A percentile compares a stretch with the other conserved stretches of the same genome.
These are phyloP conservation scores for Metarhizium anisopliae DNA, from an alignment of 2,329 filamentous ascomycete genomes.

Conservation along the genomic window DNA sequence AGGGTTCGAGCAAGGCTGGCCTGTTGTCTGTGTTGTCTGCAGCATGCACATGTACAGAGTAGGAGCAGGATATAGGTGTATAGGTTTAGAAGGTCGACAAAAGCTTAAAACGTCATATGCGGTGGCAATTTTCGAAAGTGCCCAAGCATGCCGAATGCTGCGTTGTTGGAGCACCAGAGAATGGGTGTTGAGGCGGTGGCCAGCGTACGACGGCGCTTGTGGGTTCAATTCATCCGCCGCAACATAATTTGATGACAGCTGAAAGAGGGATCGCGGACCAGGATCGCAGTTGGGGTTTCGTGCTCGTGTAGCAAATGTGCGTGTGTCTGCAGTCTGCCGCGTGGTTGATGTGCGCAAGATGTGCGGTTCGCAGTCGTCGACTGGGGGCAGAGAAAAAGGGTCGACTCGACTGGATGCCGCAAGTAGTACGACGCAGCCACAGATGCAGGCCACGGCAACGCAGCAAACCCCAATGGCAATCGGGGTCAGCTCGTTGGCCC, in stretches of 20 bases:
- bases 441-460: background rate
- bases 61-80: background rate
- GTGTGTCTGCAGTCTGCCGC: constrained; percentile 1
- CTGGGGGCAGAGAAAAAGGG: background rate
- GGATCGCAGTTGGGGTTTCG: background rate
- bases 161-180: background rate
- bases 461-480: background rate
- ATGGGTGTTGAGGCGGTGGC: background rate
- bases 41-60: background rate
- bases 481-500: background rate
- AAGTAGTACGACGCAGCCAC: background rate
- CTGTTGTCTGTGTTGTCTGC: background rate
- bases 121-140: background rate
- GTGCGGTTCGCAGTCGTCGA: background rate
- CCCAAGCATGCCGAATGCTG: background rate
- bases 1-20: background rate
- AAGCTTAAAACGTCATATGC: background rate
- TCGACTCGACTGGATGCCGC: background rate
- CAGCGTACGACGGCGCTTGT: background rate
- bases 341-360: background rate
- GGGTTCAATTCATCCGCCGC: background rate
- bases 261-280: background rate
- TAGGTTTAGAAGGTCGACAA: background rate
- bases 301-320: background rate
- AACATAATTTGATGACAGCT: background rate